phyloP scores from a whole-genome alignment of 148 eudicot species.

The Suaeda aralocaspica region DNA sequence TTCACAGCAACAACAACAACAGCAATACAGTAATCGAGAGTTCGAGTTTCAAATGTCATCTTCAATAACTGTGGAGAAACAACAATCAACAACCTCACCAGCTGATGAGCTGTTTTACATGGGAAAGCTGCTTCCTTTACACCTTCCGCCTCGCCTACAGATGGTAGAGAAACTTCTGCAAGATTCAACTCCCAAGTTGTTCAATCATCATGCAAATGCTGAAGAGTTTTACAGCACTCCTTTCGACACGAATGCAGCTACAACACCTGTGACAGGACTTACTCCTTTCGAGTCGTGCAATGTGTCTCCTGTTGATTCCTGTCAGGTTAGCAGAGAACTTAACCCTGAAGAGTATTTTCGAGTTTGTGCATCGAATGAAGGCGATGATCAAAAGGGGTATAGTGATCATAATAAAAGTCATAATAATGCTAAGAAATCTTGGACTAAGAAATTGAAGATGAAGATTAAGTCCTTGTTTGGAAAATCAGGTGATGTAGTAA shows the following conservation, averaged over 20 bases:
- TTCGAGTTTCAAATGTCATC: conserved; percentile 74
- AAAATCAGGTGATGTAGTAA: conserved; percentile 36
- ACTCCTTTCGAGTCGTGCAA: conserved; percentile 73
- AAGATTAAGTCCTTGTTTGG: conserved; percentile 48
- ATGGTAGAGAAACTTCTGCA: conserved; percentile 60
- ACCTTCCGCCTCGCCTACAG: conserved; percentile 67
- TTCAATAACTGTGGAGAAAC: conserved; percentile 30
- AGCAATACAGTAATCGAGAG: conserved; percentile 28
- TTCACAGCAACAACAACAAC: conserved; percentile 12
- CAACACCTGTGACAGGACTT: conserved; percentile 37
- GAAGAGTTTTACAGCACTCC: conserved; percentile 52
- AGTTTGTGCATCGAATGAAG: conserved; percentile 22
- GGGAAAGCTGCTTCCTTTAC: conserved; percentile 77
- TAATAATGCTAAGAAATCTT: conserved; percentile 37
- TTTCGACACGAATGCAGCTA: conserved; percentile 33
- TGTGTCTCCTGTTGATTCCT: conserved; percentile 53
- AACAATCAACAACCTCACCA: conserved; percentile 52
- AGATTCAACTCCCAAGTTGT: conserved; percentile 24
- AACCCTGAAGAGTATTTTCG: conserved; percentile 47
- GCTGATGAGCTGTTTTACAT: conserved; percentile 85
- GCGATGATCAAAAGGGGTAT: conserved; percentile 9
- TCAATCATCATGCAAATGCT: conserved; percentile 4
- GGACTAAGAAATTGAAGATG: conserved; percentile 57
- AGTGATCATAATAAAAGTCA: neutral
- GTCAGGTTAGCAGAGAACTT: conserved; percentile 55